These are phyloP conservation scores for Vicia sativa DNA, from an alignment of 306 rosid species.

Conservation along the genomic window DNA sequence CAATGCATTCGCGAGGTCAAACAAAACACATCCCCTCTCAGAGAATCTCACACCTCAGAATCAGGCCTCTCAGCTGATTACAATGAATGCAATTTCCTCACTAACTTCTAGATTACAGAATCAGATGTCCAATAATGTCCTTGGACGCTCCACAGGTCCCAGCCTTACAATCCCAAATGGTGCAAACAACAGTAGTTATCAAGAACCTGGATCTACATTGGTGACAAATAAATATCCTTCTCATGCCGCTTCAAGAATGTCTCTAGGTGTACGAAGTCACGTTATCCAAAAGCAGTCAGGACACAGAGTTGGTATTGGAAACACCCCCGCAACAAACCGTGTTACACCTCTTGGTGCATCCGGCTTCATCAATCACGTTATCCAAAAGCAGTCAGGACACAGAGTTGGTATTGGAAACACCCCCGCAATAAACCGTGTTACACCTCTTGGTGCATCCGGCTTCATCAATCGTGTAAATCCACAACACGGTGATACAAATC, in stretches of 20 bases:
- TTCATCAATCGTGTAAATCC: conserved; percentile 34
- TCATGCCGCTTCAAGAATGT: conserved; percentile 30
- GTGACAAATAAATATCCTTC: conserved; percentile 41
- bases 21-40: conserved; percentile 26
- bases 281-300: conserved; percentile 42
- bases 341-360: conserved; percentile 29
- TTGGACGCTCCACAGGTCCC: conserved; percentile 8
- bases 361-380: conserved; percentile 36
- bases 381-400: conserved; percentile 39
- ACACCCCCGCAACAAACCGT: conserved; percentile 11
- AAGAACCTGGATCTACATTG: conserved; percentile 32
- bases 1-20: conserved; percentile 21
- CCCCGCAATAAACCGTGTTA: conserved; percentile 9
- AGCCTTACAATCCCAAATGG: conserved; percentile 30
- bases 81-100: conserved; percentile 15
- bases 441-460: conserved; percentile 34
- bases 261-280: conserved; percentile 40
- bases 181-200: conserved; percentile 42
- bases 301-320: conserved; percentile 34
- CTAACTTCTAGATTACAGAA: conserved; percentile 15
- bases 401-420: conserved; percentile 36
- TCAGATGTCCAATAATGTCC: conserved; percentile 38
- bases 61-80: conserved; percentile 32
- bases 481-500: conserved; percentile 34
- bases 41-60: conserved; percentile 29